Percentiles rank a stretch among this genome's conserved stretches.
These are phyloP conservation scores for Berberis thunbergii DNA, from an alignment of 164 flowering plant species.

Conservation along the genomic window DNA sequence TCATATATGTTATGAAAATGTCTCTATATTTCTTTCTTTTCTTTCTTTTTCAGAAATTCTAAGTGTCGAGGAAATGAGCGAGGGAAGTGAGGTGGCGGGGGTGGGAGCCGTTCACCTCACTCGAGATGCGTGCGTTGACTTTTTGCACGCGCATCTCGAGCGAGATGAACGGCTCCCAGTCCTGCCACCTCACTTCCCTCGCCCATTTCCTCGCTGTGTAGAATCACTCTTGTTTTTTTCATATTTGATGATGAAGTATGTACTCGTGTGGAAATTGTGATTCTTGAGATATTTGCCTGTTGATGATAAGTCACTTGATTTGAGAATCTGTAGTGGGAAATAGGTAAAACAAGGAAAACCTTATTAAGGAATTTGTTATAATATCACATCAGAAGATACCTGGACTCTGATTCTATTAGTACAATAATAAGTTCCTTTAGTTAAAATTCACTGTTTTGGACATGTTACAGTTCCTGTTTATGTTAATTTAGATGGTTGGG, in stretches of 20 bases:
- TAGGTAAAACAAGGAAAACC: neutral
- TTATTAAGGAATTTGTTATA: neutral
- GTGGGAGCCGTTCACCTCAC: no score
- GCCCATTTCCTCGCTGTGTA: no score
- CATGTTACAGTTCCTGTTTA: neutral
- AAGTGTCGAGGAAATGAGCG: no score
- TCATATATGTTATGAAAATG: neutral
- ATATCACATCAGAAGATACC: slow-evolving; percentile 4
- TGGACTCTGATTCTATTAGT: neutral
- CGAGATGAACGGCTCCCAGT: no score
- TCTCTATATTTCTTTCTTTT: neutral
- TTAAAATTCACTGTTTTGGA: neutral
- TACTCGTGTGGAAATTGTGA: neutral
- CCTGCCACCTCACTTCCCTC: no score
- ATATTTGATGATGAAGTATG: neutral
- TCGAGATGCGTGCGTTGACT: no score
- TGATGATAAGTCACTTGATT: neutral
- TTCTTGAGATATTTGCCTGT: neutral
- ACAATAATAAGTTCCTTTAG: no score
- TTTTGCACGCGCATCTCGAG: no score
- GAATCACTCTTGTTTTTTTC: no score
- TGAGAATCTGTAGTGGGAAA: neutral
- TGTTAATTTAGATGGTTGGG: neutral
- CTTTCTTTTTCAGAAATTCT: no score
- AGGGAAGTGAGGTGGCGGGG: no score